phyloP scores from a whole-genome alignment of 345 rosid genomes.

The Acer saccharum region DNA sequence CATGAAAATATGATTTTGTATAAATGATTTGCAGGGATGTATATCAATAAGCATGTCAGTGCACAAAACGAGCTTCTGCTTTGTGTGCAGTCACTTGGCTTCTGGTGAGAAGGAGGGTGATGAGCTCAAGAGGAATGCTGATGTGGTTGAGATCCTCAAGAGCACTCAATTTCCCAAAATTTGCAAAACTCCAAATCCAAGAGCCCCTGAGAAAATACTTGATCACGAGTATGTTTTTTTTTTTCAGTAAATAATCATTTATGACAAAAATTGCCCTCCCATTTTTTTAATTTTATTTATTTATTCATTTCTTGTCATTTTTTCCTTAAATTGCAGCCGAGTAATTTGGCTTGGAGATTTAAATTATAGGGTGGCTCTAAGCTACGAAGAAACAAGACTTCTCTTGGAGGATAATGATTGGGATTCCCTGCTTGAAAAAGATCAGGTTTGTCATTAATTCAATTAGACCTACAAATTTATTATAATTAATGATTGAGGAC shows the following conservation, averaged over 20 bases:
- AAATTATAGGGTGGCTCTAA: constrained; percentile 78
- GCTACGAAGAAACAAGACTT: constrained; percentile 75
- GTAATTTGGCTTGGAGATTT: constrained; percentile 94
- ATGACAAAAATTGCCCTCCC: neutral
- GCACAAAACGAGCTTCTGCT: constrained; percentile 91
- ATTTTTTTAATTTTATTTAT: neutral
- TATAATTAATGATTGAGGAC: neutral
- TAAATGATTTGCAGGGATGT: constrained; percentile 63
- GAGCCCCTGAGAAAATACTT: constrained; percentile 65
- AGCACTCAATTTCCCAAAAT: constrained; percentile 70
- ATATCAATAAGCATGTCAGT: constrained; percentile 90
- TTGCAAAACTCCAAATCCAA: constrained; percentile 59
- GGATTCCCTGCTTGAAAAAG: constrained; percentile 77
- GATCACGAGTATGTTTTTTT: constrained; percentile 77
- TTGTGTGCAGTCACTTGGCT: constrained; percentile 92
- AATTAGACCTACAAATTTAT: neutral
- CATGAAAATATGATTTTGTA: neutral
- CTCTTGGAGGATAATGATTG: constrained; percentile 78
- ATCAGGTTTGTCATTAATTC: constrained; percentile 63
- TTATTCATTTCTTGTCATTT: neutral
- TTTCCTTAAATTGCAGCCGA: constrained; percentile 47
- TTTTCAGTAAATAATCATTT: neutral
- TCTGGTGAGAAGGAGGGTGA: constrained; percentile 98
- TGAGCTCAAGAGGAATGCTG: constrained; percentile 85
- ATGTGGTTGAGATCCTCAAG: constrained; percentile 79